phyloP scores from a whole-genome alignment of 2,329 filamentous ascomycete species.

The Penicillium sp. region DNA sequence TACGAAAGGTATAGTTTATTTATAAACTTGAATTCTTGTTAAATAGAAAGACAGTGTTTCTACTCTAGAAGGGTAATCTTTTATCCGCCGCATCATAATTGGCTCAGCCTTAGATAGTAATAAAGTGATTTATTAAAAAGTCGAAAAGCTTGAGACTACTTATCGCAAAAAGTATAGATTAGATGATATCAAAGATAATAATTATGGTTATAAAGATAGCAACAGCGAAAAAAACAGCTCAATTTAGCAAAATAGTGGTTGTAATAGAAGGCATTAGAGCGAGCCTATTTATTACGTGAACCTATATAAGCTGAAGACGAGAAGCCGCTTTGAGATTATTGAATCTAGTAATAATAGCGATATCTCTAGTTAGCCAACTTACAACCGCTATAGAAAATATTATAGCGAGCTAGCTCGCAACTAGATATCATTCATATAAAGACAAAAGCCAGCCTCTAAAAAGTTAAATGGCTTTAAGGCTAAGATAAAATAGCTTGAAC shows the following conservation, averaged over 20 bases:
- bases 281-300: neutral
- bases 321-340: neutral
- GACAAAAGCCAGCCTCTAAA: neutral
- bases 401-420: neutral
- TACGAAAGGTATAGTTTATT: slow-evolving; percentile 7
- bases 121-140: slow-evolving; percentile 20
- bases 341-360: neutral
- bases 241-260: neutral
- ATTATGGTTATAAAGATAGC: neutral
- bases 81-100: slow-evolving; percentile 15
- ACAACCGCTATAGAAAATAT: neutral
- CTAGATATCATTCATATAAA: neutral
- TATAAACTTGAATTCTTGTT: slow-evolving; percentile 17
- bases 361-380: neutral
- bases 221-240: neutral
- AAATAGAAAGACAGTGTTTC: slow-evolving; percentile 16
- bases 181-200: neutral
- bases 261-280: slow-evolving; percentile 1
- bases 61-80: slow-evolving; percentile 14
- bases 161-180: slow-evolving; percentile 9
- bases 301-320: slow-evolving; percentile 33
- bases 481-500: neutral
- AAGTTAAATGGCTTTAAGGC: neutral
- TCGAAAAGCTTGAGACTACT: slow-evolving; percentile 6
- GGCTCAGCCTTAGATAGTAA: slow-evolving; percentile 14